Evolutionary conservation across 768 basidiomycete species (phyloP), one percentile per base, ranked within the genome.

Genomic region (Sarcomyxa edulis): DNA sequence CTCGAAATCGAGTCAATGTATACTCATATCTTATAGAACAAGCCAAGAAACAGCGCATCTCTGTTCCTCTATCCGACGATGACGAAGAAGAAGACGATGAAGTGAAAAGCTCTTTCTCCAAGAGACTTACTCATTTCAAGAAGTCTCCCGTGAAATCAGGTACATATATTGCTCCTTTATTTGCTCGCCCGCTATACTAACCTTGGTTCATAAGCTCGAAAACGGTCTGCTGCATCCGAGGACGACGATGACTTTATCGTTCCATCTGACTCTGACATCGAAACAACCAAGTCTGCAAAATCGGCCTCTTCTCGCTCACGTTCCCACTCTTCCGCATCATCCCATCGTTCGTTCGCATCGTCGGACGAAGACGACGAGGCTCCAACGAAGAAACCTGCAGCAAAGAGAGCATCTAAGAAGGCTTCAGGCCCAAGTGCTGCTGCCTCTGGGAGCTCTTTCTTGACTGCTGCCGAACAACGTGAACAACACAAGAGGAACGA

Each of bases 391-490:
- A 56, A 63, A 21, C 29, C 58, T 11, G 45, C 55, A 24, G 39
- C 43, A 40, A 56, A 45, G 35, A 43, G 55, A 29, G 33, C 27
- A n/a, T 35, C 9, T 27, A 39, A 33, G 34, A 21, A 8, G 6
- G 51, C 58, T 5, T 46, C 48, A n/a, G 38, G 18, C 12, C 23
- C 15, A 14, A 35, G 32, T 9, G 11, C 58, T 12, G 49, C 55
- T 19, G 51, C 47, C 5, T 59, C 62, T 18, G 54, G 55, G 25
- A 60, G 58, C 28, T 56, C 60, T 7, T 88, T 94, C 61, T 65
- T 93, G 40, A 95, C 92, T 11, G 81, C 81, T 6, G 92, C 94
- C 2, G 92, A 94, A 55, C 73, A 73, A 47, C 72, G 84, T 5
- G 72, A 78, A 32, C 75, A 81, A 52, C 74, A 78, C 25, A 84